Conservation (phyloP, 805 yeast species). For the Debaryomyces tyrocola region DNA sequence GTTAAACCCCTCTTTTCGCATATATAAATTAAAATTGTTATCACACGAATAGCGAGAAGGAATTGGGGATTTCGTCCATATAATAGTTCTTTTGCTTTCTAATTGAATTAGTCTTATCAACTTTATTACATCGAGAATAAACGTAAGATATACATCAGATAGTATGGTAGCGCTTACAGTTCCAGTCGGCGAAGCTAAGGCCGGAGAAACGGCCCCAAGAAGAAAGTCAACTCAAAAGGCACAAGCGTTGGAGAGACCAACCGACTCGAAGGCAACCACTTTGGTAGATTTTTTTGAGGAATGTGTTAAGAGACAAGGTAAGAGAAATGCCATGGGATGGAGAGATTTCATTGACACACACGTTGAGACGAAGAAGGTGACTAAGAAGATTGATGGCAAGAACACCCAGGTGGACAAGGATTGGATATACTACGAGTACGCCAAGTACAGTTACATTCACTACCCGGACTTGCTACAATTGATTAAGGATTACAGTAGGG, state of each 20-base stretch:
- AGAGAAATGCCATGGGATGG: slow-evolving; percentile 66
- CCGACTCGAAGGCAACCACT: slow-evolving; percentile 61
- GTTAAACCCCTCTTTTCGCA: not conserved
- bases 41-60: not conserved
- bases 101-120: not conserved
- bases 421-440: slow-evolving; percentile 83
- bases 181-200: slow-evolving; percentile 68
- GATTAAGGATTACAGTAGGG: slow-evolving; percentile 64
- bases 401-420: slow-evolving; percentile 71
- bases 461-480: slow-evolving; percentile 55
- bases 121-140: no score
- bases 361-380: slow-evolving; percentile 70
- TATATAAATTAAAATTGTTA: not conserved
- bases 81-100: not conserved
- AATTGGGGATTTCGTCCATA: no score
- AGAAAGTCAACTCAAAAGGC: slow-evolving; percentile 56
- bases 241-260: slow-evolving; percentile 58
- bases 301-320: slow-evolving; percentile 57
- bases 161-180: slow-evolving; percentile 36
- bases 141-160: not conserved
- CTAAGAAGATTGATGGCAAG: slow-evolving; percentile 77
- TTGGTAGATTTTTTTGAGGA: slow-evolving; percentile 69
- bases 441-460: slow-evolving; percentile 66
- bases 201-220: slow-evolving; percentile 83
- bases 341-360: slow-evolving; percentile 75